Evolutionary conservation across 1,284 basidiomycete genomes (phyloP), one percentile per base, ranked within the genome.

Genomic region (Pseudozyma thailandica): DNA sequence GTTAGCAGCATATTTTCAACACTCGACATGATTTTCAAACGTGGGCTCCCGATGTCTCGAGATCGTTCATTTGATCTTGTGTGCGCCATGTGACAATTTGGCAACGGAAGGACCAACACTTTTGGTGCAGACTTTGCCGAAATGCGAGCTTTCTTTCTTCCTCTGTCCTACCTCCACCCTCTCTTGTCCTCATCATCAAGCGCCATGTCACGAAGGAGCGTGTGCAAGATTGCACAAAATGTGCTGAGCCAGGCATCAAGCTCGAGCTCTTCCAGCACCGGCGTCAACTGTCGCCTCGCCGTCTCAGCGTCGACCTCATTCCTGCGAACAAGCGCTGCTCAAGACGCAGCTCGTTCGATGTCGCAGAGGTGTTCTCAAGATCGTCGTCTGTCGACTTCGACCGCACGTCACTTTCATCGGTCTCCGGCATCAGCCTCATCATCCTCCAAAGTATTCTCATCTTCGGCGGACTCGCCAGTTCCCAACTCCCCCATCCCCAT

Each of bases 401-500:
- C 15, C 20, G 1, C 15, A 21, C 20, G 20, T 12, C 18, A 12
- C 6, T 5, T 33, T n/a, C 43, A 39, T 15, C 16, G 39, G 30
- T 52, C 49, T 7, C 26, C 30, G 18, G 28, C 41, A 12, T 15
- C 12, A 10, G 38, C 47, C 28, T 51, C 46, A 10, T 35, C 43
- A 7, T 65, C 51, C 12, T 59, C 37, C 16, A 44, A 25, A 21
- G 28, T 47, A 15, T 16, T 55, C 10, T 12, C 52, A 10, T 71
- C 68, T 1, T 64, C 68, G 16, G 12, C 53, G 16, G 57, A 63
- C 51, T 51, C 61, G 25, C 68, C 64, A 3, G 38, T 72, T 2
- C 49, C 53, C 41, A n/a, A 61, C 27, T 88, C 89, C 2, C 76
- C 85, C n/a, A 90, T 95, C 60, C 90, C 90, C 5, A 87, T 96